Evolutionary conservation across 164 flowering plant species (phyloP).

Genomic region (Berberis vulgaris): DNA sequence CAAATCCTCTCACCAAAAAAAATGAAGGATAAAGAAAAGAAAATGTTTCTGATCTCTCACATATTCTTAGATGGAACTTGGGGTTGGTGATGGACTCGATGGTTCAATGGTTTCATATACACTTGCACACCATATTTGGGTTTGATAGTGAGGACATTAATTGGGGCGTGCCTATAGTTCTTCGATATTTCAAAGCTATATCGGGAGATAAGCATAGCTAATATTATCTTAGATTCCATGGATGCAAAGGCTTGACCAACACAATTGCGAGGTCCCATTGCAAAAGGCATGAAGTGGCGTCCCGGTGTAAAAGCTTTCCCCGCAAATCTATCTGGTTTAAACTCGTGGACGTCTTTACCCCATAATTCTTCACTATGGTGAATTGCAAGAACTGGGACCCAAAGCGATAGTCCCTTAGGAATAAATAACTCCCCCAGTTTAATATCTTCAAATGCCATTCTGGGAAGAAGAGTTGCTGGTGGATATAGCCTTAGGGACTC

Average conservation of each 20-base stretch:
- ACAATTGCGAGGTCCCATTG: constrained; percentile 80
- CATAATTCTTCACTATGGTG: constrained; percentile 77
- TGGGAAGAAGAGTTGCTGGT: constrained; percentile 69
- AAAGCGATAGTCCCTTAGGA: constrained; percentile 79
- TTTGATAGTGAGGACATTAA: constrained; percentile 62
- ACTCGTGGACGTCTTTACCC: constrained; percentile 87
- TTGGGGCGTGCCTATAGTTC: constrained; percentile 83
- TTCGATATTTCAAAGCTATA: constrained; percentile 67
- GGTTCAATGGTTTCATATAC: constrained; percentile 33
- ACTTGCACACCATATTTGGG: constrained; percentile 91
- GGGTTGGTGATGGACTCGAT: constrained; percentile 16
- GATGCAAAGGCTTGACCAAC: constrained; percentile 82
- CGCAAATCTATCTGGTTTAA: constrained; percentile 77
- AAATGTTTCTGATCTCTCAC: not conserved
- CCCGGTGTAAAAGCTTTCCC: constrained; percentile 35
- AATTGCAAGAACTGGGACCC: constrained; percentile 88
- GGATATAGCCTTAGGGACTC: constrained; percentile 88
- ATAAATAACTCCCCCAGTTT: constrained; percentile 70
- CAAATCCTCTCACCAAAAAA: constrained; percentile 8
- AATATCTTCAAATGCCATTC: constrained; percentile 83
- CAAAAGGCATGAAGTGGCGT: constrained; percentile 75
- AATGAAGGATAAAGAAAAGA: not conserved
- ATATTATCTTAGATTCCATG: constrained; percentile 83
- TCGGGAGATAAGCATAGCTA: constrained; percentile 55
- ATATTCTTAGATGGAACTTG: not conserved